phyloP scores from a whole-genome alignment of 2,329 filamentous ascomycete species.

The Penicillium thymicola region DNA sequence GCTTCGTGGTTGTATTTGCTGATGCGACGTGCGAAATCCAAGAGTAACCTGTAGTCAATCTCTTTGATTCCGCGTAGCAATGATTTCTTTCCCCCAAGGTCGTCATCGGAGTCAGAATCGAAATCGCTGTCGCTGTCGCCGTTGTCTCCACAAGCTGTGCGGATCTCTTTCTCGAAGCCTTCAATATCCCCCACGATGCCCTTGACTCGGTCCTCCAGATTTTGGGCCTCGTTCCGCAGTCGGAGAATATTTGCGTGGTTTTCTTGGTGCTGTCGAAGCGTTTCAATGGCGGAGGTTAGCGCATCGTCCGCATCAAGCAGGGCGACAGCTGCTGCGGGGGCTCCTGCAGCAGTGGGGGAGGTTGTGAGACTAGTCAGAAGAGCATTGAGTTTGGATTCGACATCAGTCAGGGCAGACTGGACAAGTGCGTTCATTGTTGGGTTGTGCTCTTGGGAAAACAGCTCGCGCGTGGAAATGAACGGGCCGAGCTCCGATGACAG shows the following conservation, averaged over 20 bases:
- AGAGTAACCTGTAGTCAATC: conserved; percentile 44
- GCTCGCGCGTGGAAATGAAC: background rate
- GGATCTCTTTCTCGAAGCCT: conserved; percentile 41
- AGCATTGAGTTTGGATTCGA: conserved; percentile 44
- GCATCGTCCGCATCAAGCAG: conserved; percentile 44
- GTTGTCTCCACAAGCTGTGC: conserved; percentile 31
- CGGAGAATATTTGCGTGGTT: conserved; percentile 44
- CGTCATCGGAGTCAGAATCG: conserved; percentile 24
- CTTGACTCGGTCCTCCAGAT: conserved; percentile 41
- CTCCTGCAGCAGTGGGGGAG: conserved; percentile 43
- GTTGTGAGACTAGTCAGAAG: conserved; percentile 43
- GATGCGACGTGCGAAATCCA: conserved; percentile 47
- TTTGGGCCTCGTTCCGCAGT: conserved; percentile 40
- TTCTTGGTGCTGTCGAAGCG: conserved; percentile 44
- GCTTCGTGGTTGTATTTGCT: conserved; percentile 48
- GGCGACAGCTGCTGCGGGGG: conserved; percentile 40
- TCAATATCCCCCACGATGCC: conserved; percentile 42
- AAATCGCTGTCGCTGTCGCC: conserved; percentile 32
- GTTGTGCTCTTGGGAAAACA: background rate
- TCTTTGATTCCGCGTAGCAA: conserved; percentile 29
- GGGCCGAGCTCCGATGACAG: background rate
- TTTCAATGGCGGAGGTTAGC: conserved; percentile 40
- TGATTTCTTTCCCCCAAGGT: conserved; percentile 4
- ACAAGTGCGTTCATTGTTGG: conserved; percentile 41
- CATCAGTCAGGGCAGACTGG: conserved; percentile 37